Percentiles rank a stretch among this genome's conserved stretches.
Conservation (phyloP, 306 rosid genomes). For the Ammopiptanthus mongolicus region DNA sequence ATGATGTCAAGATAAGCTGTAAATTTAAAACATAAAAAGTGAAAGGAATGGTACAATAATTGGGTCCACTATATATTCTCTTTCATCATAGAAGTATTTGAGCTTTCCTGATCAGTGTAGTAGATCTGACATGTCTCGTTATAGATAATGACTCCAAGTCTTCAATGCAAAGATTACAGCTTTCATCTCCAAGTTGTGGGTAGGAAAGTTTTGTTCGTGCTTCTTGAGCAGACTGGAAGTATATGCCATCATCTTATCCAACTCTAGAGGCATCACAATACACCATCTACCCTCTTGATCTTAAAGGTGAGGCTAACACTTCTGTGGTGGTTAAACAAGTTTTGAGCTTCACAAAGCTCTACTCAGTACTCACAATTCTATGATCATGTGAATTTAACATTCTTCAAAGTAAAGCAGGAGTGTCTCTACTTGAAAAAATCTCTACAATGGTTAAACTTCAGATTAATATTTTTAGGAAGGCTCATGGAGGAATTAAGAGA, state of each 20-base stretch:
- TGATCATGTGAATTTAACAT: no score
- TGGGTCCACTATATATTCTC: neutral
- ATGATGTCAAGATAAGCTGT: neutral
- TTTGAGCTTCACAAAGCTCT: no score
- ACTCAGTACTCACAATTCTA: no score
- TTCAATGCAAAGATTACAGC: neutral
- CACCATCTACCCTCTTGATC: neutral
- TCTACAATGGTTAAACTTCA: neutral
- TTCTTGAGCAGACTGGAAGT: neutral
- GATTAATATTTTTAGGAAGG: neutral
- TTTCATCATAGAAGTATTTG: neutral
- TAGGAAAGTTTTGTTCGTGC: neutral
- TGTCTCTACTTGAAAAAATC: no score
- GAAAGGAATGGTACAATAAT: neutral
- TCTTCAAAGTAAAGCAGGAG: no score
- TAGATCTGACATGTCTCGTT: neutral
- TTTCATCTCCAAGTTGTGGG: neutral
- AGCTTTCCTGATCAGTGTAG: neutral
- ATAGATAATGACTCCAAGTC: neutral
- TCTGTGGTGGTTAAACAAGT: no score
- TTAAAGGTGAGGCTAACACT: no score
- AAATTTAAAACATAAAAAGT: neutral
- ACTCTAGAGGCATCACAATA: neutral
- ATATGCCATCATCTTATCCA: neutral
- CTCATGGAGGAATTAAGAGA: neutral